Percentiles rank a stretch among this genome's conserved stretches.
phyloP scores from a whole-genome alignment of 805 yeast species.

The Kodamaea leandrae region DNA sequence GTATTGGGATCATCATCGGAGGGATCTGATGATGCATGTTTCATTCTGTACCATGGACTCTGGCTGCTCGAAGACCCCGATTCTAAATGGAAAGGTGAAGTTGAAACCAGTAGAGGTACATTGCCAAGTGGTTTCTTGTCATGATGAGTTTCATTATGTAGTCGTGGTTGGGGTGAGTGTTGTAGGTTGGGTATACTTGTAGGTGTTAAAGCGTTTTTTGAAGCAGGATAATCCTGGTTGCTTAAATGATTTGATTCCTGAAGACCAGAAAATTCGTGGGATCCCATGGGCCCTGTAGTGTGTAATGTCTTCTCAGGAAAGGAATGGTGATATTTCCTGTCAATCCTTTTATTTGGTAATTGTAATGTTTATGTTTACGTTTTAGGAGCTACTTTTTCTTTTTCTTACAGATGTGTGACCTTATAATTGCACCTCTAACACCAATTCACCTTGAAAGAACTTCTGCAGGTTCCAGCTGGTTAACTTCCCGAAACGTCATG shows the following conservation, averaged over 20 bases:
- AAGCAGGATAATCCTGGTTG: not conserved
- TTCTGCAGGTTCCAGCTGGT: no score
- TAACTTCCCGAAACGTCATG: no score
- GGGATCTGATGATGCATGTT: slow-evolving; percentile 9
- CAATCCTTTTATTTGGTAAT: not conserved
- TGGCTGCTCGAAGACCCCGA: not conserved
- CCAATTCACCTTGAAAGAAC: no score
- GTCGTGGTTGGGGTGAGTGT: slow-evolving; percentile 10
- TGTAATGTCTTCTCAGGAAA: no score
- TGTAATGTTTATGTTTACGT: not conserved
- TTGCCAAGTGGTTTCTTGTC: not conserved
- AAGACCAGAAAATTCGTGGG: not conserved
- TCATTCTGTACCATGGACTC: slow-evolving; percentile 13
- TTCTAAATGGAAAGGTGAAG: no score
- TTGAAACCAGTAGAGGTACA: no score
- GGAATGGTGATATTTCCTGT: not conserved
- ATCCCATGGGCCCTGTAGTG: slow-evolving; percentile 1
- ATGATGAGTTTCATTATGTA: not conserved
- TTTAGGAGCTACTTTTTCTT: no score
- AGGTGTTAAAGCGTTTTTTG: slow-evolving; percentile 1
- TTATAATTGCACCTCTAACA: no score
- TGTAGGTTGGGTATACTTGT: slow-evolving; percentile 13
- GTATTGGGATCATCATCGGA: slow-evolving; percentile 11
- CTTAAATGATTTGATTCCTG: not conserved
- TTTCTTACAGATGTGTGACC: no score